Evolutionary conservation across 257 asterid genomes (phyloP).

Genomic region (Leonotis leonurus): DNA sequence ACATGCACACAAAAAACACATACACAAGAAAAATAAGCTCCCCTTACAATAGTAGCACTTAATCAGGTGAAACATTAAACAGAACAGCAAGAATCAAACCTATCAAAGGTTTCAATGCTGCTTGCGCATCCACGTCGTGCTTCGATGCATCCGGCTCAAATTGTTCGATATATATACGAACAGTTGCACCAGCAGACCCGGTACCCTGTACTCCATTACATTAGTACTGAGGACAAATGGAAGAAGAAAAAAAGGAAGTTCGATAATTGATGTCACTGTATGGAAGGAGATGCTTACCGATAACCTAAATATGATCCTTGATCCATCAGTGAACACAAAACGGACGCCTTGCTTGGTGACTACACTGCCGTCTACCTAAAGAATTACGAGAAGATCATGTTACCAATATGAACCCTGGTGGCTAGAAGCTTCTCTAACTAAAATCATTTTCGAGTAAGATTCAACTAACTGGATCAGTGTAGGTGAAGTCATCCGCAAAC

Average conservation of each 20-base stretch:
- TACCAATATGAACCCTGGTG: not conserved
- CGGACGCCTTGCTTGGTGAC: conserved; percentile 88
- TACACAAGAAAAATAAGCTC: conserved; percentile 1
- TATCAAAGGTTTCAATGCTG: conserved; percentile 73
- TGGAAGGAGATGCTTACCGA: conserved; percentile 44
- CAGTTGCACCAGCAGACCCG: conserved; percentile 97
- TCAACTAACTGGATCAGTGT: conserved; percentile 84
- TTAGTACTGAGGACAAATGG: not conserved
- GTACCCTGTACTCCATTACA: conserved; percentile 53
- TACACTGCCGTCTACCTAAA: conserved; percentile 88
- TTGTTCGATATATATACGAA: conserved; percentile 76
- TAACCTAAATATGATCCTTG: conserved; percentile 82
- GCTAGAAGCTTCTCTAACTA: not conserved
- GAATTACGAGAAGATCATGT: conserved; percentile 8
- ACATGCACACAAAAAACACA: conserved; percentile 7
- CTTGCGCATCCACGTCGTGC: conserved; percentile 78
- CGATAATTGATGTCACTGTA: not conserved
- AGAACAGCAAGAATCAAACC: conserved; percentile 30
- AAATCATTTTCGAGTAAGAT: not conserved
- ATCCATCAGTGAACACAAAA: conserved; percentile 83
- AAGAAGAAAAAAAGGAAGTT: not conserved
- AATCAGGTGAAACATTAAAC: not conserved
- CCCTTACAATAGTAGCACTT: not conserved
- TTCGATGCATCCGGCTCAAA: conserved; percentile 80
- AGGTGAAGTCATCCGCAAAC: conserved; percentile 90